phyloP scores from a whole-genome alignment of 306 rosid species.

The Cucurbita ficifolia region DNA sequence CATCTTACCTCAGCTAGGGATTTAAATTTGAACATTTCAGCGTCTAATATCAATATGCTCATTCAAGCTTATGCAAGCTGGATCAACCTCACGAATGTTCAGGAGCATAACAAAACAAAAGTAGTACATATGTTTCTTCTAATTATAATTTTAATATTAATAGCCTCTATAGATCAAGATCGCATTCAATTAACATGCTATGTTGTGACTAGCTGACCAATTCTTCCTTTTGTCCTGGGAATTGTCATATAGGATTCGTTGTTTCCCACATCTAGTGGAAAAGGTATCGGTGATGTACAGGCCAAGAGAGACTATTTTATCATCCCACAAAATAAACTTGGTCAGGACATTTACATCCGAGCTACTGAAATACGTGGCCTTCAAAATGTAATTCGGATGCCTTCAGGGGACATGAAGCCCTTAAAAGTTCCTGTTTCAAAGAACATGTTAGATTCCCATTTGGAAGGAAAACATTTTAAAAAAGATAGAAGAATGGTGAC shows the following conservation, averaged over 20 bases:
- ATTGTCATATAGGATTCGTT: slow-evolving; percentile 32
- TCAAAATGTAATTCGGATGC: slow-evolving; percentile 54
- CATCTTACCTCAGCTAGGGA: slow-evolving; percentile 81
- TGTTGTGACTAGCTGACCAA: background rate
- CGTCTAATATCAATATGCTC: slow-evolving; percentile 84
- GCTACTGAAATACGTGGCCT: slow-evolving; percentile 81
- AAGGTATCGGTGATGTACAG: slow-evolving; percentile 32
- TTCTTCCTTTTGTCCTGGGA: background rate
- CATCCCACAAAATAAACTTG: slow-evolving; percentile 89
- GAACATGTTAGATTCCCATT: slow-evolving; percentile 84
- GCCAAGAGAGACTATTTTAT: slow-evolving; percentile 56
- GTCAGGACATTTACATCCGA: slow-evolving; percentile 83
- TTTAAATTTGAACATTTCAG: slow-evolving; percentile 78
- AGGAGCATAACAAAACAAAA: slow-evolving; percentile 30
- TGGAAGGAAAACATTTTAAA: slow-evolving; percentile 41
- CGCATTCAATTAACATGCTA: background rate
- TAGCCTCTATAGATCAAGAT: background rate
- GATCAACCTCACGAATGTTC: slow-evolving; percentile 61
- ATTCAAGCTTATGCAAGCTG: slow-evolving; percentile 99
- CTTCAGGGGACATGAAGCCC: slow-evolving; percentile 83
- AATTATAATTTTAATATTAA: background rate
- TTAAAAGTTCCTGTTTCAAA: slow-evolving; percentile 83
- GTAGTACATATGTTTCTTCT: slow-evolving; percentile 38
- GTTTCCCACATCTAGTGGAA: slow-evolving; percentile 51
- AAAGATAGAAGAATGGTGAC: slow-evolving; percentile 63